Conservation (phyloP, 331 rosid species). For the Arachis monticola region DNA sequence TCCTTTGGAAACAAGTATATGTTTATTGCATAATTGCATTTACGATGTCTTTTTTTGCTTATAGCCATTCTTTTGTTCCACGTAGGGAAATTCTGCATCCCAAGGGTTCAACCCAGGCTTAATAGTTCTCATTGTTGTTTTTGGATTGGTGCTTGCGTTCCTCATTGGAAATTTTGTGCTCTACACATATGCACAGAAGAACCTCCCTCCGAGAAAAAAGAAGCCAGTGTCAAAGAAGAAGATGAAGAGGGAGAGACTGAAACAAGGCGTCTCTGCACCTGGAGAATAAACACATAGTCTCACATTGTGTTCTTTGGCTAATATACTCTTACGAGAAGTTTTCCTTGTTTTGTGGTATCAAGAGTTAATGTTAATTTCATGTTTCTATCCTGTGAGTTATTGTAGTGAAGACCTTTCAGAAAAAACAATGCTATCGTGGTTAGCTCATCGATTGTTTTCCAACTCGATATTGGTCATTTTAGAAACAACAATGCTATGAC, state of each 20-base stretch:
- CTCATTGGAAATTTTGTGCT: conserved; percentile 74
- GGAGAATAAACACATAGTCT: conserved; percentile 71
- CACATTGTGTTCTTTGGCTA: conserved; percentile 28
- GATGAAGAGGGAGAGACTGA: conserved; percentile 89
- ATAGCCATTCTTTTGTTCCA: conserved; percentile 10
- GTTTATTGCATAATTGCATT: conserved; percentile 1
- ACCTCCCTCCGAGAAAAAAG: conserved; percentile 80
- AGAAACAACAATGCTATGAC: neutral
- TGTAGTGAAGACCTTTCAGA: conserved; percentile 8
- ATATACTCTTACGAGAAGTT: conserved; percentile 34
- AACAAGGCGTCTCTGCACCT: conserved; percentile 95
- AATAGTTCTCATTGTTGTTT: conserved; percentile 76
- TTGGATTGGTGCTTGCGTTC: conserved; percentile 66
- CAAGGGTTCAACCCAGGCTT: conserved; percentile 86
- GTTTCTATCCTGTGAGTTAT: neutral
- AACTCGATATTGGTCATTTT: neutral
- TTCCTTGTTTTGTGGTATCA: conserved; percentile 18
- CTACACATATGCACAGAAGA: conserved; percentile 79
- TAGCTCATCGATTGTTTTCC: neutral
- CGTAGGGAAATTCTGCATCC: conserved; percentile 53
- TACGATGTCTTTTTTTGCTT: conserved; percentile 23
- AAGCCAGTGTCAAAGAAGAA: conserved; percentile 95
- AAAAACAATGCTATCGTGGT: neutral
- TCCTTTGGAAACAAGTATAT: neutral
- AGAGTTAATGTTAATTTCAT: conserved; percentile 37